Percentiles rank a stretch among this genome's conserved stretches.
Evolutionary conservation across 345 rosid genomes (phyloP).

Genomic region (Xanthoceras sorbifolium): DNA sequence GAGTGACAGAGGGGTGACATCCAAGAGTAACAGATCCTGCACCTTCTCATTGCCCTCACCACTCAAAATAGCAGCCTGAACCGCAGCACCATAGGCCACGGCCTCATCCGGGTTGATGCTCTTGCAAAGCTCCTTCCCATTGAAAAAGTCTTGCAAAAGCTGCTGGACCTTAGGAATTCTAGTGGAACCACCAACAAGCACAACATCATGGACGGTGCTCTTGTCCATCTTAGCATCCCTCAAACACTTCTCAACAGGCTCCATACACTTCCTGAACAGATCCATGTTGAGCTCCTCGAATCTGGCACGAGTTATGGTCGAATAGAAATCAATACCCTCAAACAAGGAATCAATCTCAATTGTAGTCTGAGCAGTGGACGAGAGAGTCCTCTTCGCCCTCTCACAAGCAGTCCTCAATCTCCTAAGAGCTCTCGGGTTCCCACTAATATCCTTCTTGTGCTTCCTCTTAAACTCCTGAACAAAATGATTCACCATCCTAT

Average conservation of each 20-base stretch:
- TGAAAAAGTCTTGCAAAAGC: constrained; percentile 49
- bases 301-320: constrained; percentile 49
- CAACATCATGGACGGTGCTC: constrained; percentile 49
- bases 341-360: constrained; percentile 52
- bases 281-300: constrained; percentile 57
- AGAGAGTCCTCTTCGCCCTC: constrained; percentile 46
- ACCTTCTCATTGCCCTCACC: constrained; percentile 56
- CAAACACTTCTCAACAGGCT: constrained; percentile 55
- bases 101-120: constrained; percentile 61
- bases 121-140: constrained; percentile 58
- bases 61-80: constrained; percentile 53
- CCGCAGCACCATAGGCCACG: constrained; percentile 58
- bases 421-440: constrained; percentile 55
- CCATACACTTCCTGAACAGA: constrained; percentile 51
- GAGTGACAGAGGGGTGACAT: constrained; percentile 48
- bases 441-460: constrained; percentile 52
- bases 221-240: constrained; percentile 66
- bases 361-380: constrained; percentile 48
- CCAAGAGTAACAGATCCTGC: constrained; percentile 43
- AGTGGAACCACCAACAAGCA: constrained; percentile 59
- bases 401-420: constrained; percentile 52
- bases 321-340: constrained; percentile 55
- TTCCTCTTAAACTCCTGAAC: constrained; percentile 58
- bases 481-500: constrained; percentile 54
- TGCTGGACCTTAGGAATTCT: constrained; percentile 59